Evolutionary conservation across 2,329 filamentous ascomycete species (phyloP).

Genomic region (Aspergillus unguis): DNA sequence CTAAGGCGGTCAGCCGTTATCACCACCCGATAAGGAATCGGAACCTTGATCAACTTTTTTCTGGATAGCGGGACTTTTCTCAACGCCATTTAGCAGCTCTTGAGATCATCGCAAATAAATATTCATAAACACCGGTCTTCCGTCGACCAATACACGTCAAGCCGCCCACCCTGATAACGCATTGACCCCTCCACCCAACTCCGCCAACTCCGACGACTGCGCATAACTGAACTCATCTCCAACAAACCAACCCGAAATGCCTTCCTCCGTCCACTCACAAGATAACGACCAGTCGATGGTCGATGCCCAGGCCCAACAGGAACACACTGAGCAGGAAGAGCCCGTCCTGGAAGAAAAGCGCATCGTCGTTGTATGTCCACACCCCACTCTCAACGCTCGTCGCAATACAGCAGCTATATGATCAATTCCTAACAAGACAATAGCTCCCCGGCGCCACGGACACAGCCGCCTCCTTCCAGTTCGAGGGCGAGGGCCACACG

Average conservation of each 20-base stretch:
- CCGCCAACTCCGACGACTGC: too few relatives aligned
- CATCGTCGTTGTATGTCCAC: constrained; percentile 57
- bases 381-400: background rate
- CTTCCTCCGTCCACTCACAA: constrained; percentile 38
- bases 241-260: constrained; percentile 28
- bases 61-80: too few relatives aligned
- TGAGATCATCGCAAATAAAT: too few relatives aligned
- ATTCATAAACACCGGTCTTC: too few relatives aligned
- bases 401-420: too few relatives aligned
- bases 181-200: too few relatives aligned
- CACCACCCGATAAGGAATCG: too few relatives aligned
- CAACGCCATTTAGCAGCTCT: too few relatives aligned
- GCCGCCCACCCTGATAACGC: too few relatives aligned
- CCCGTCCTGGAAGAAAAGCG: constrained; percentile 47
- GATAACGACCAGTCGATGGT: constrained; percentile 43
- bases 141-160: too few relatives aligned
- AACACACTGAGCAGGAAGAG: constrained; percentile 49
- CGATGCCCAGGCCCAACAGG: constrained; percentile 35
- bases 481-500: constrained; percentile 90
- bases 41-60: too few relatives aligned
- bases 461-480: constrained; percentile 91
- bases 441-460: constrained; percentile 80
- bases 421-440: background rate
- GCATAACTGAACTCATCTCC: background rate
- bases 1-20: too few relatives aligned